A percentile compares a stretch with the other conserved stretches of the same genome.
phyloP scores from a whole-genome alignment of 192 early-diverging fungal species.

The Coemansia javaensis region DNA sequence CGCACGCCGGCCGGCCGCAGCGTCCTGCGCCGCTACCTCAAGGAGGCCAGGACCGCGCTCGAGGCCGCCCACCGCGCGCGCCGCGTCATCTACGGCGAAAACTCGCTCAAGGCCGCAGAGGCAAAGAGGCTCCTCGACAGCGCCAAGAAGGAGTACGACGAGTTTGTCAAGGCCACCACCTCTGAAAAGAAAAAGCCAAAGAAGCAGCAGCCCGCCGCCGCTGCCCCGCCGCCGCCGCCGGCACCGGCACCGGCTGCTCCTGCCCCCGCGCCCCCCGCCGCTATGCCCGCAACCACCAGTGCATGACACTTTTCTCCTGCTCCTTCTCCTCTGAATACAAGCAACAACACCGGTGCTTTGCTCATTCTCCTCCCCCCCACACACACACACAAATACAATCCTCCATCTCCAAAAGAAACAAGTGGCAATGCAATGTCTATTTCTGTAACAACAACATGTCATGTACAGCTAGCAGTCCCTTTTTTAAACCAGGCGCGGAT shows the following conservation, averaged over 20 bases:
- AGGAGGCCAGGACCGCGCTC: constrained; percentile 37
- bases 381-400: no score
- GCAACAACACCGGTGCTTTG: no score
- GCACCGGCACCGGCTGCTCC: neutral
- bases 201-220: constrained; percentile 18
- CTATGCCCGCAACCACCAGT: constrained; percentile 5
- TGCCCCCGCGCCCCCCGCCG: no score
- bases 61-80: constrained; percentile 24
- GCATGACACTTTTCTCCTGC: neutral
- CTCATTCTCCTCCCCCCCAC: no score
- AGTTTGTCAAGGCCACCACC: constrained; percentile 30
- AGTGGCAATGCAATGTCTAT: no score
- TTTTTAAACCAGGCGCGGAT: no score
- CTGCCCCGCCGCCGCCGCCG: no score
- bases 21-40: constrained; percentile 40
- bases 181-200: constrained; percentile 45
- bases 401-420: no score
- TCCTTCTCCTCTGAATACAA: no score
- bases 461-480: no score
- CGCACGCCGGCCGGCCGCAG: constrained; percentile 39
- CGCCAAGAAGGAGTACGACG: constrained; percentile 44
- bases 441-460: no score
- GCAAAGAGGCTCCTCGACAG: constrained; percentile 34
- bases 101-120: constrained; percentile 26
- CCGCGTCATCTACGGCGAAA: constrained; percentile 28